These are phyloP conservation scores for Vitis riparia DNA, from an alignment of 164 flowering plant species.

Conservation along the genomic window DNA sequence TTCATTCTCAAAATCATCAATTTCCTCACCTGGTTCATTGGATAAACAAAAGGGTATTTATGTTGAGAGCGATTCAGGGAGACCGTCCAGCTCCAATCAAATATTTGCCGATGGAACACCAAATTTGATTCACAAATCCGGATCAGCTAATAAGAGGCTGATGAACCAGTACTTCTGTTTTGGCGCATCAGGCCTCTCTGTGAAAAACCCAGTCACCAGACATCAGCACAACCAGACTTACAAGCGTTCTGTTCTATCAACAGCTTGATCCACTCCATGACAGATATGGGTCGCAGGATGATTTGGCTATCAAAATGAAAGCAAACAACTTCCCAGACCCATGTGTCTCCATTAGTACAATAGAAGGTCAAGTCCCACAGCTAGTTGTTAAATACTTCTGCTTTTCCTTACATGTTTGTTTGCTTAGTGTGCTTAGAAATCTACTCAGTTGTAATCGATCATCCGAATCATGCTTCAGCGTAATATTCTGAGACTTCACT, in stretches of 20 bases:
- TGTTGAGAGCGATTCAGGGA: constrained; percentile 27
- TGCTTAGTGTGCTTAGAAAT: not conserved
- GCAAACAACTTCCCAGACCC: not conserved
- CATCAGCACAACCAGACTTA: constrained; percentile 14
- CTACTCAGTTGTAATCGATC: not conserved
- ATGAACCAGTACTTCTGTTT: constrained; percentile 47
- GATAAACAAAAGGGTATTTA: constrained; percentile 38
- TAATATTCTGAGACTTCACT: not conserved
- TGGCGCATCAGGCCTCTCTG: constrained; percentile 27
- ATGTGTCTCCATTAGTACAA: not conserved
- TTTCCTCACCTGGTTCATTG: constrained; percentile 38
- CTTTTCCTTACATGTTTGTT: not conserved
- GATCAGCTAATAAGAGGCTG: constrained; percentile 22
- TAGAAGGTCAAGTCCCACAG: not conserved
- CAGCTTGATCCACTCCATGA: constrained; percentile 20
- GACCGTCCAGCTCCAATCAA: constrained; percentile 39
- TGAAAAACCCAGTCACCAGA: constrained; percentile 26
- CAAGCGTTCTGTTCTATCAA: constrained; percentile 18
- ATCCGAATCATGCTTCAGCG: not conserved
- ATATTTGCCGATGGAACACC: constrained; percentile 20
- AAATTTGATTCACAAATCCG: constrained; percentile 21
- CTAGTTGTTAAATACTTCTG: not conserved
- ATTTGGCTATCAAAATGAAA: not conserved
- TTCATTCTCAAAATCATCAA: constrained; percentile 47
- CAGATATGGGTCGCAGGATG: not conserved